Evolutionary conservation across 2,329 filamentous ascomycete genomes (phyloP).

Genomic region (Cordyceps fumosorosea): DNA sequence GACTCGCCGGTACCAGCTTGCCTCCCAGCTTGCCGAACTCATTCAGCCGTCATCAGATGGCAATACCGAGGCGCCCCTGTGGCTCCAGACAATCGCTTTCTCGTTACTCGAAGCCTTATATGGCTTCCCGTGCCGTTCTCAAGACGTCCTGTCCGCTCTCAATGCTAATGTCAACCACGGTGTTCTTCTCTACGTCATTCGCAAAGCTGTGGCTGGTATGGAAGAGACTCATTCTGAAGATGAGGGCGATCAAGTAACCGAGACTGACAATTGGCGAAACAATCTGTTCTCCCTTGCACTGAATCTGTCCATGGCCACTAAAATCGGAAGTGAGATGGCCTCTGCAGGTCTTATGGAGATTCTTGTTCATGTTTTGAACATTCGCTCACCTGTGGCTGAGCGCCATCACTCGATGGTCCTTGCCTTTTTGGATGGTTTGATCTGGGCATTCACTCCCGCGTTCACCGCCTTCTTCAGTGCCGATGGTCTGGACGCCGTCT

Average conservation of each 20-base stretch:
- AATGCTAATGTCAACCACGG: constrained; percentile 96
- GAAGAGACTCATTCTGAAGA: constrained; percentile 48
- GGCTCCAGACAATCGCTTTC: constrained; percentile 76
- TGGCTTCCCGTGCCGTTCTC: constrained; percentile 66
- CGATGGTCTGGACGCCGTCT: constrained; percentile 81
- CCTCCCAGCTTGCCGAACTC: constrained; percentile 86
- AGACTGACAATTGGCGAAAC: constrained; percentile 82
- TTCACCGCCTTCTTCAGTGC: constrained; percentile 77
- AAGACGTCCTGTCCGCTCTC: constrained; percentile 82
- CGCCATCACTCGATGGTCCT: constrained; percentile 79
- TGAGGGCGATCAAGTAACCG: constrained; percentile 53
- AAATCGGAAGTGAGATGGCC: constrained; percentile 77
- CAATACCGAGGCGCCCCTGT: constrained; percentile 60
- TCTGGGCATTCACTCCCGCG: constrained; percentile 78
- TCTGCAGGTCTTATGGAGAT: constrained; percentile 85
- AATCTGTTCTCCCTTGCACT: constrained; percentile 82
- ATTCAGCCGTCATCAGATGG: constrained; percentile 75
- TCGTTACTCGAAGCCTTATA: constrained; percentile 79
- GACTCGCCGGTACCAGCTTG: constrained; percentile 78
- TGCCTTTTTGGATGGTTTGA: constrained; percentile 79
- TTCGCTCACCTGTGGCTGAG: constrained; percentile 75
- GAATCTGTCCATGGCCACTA: constrained; percentile 66
- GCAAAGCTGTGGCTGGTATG: constrained; percentile 84
- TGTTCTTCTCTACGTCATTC: constrained; percentile 83
- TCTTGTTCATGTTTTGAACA: constrained; percentile 77